Conservation (phyloP, 495 filamentous ascomycete genomes). For the Alectoria sarmentosa region DNA sequence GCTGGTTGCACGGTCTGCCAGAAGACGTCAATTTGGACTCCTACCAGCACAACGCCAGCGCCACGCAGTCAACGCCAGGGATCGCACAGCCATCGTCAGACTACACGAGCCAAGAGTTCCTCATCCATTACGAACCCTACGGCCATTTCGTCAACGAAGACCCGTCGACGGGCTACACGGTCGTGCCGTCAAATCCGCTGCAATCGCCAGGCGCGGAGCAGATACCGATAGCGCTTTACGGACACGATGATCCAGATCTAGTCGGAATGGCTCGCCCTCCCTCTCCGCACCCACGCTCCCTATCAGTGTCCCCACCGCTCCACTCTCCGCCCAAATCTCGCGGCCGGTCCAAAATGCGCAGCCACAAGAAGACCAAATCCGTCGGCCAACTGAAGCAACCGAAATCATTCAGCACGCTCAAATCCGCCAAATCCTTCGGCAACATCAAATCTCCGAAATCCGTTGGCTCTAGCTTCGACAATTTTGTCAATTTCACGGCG, state of each 20-base stretch:
- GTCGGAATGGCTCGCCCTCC: background rate
- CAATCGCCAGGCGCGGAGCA: background rate
- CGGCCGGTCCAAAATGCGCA: background rate
- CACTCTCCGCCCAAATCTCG: background rate
- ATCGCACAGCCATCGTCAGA: conserved; percentile 9
- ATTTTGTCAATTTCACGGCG: conserved; percentile 93
- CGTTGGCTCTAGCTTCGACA: conserved; percentile 65
- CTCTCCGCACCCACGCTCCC: conserved; percentile 5
- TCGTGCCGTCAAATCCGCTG: conserved; percentile 6
- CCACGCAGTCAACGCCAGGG: conserved; percentile 9
- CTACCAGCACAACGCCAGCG: conserved; percentile 1
- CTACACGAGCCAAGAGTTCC: conserved; percentile 32
- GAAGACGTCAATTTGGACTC: conserved; percentile 17
- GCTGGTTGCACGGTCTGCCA: conserved; percentile 18
- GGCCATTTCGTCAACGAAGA: conserved; percentile 17
- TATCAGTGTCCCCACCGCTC: background rate
- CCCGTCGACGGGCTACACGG: conserved; percentile 14
- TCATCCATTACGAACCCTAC: conserved; percentile 28
- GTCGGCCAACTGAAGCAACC: conserved; percentile 17
- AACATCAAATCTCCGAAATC: conserved; percentile 34
- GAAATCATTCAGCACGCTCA: conserved; percentile 28
- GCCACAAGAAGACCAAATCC: conserved; percentile 10
- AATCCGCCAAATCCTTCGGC: conserved; percentile 23
- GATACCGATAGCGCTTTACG: conserved; percentile 20
- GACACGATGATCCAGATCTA: background rate